These are phyloP conservation scores for Citeromyces matritensis DNA, from an alignment of 805 yeast species.

Conservation along the genomic window DNA sequence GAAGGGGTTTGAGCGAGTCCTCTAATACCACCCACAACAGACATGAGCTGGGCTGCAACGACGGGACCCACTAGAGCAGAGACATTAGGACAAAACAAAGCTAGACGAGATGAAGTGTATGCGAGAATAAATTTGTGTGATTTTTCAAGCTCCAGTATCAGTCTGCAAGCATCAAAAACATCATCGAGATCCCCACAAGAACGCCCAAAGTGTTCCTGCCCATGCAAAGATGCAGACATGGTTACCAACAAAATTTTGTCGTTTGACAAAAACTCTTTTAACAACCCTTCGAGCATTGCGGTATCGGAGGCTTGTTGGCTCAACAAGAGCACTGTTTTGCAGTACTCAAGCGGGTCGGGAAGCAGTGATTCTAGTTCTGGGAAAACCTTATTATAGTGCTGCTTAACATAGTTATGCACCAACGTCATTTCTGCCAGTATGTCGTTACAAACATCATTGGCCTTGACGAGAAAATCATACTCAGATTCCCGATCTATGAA, in stretches of 20 bases:
- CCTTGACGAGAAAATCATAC: constrained; percentile 30
- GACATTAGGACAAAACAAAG: constrained; percentile 65
- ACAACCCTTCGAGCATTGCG: constrained; percentile 12
- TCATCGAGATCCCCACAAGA: no score
- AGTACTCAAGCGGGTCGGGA: constrained; percentile 46
- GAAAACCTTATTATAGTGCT: constrained; percentile 44
- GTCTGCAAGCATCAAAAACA: constrained; percentile 23
- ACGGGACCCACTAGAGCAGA: constrained; percentile 57
- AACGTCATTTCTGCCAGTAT: constrained; percentile 37
- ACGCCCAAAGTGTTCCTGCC: constrained; percentile 14
- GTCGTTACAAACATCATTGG: constrained; percentile 39
- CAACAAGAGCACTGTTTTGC: constrained; percentile 31
- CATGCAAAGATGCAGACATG: constrained; percentile 51
- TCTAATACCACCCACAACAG: constrained; percentile 52
- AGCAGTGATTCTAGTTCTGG: constrained; percentile 58
- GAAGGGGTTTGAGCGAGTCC: constrained; percentile 61
- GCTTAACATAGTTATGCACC: constrained; percentile 31
- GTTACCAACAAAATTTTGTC: constrained; percentile 61
- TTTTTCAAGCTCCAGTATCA: constrained; percentile 27
- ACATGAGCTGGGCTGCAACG: constrained; percentile 59
- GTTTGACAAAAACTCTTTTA: constrained; percentile 29
- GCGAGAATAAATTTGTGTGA: constrained; percentile 26
- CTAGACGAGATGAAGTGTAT: constrained; percentile 42
- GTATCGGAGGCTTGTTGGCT: constrained; percentile 19
- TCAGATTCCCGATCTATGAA: constrained; percentile 20